Conservation (phyloP, 768 basidiomycete species). For the Lentinula aciculospora region DNA sequence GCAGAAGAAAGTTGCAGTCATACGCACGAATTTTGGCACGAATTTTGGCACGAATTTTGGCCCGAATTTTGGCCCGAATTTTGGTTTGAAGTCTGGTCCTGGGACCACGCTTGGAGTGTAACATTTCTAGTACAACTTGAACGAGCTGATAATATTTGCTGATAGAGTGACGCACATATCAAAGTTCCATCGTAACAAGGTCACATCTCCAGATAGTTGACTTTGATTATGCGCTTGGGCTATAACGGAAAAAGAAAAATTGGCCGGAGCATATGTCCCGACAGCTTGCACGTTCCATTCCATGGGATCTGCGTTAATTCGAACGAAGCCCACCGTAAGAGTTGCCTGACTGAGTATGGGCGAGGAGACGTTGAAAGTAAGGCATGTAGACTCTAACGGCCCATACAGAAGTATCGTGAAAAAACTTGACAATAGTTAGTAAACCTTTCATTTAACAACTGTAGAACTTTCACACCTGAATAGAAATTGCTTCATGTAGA, state of each 20-base stretch:
- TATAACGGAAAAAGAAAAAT: neutral
- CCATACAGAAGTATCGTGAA: neutral
- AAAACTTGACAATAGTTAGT: neutral
- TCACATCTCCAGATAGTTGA: neutral
- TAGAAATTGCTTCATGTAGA: no score
- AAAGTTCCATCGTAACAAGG: neutral
- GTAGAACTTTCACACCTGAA: no score
- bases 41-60: no score
- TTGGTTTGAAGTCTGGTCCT: no score
- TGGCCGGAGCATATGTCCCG: neutral
- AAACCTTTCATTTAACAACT: no score
- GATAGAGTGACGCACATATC: neutral
- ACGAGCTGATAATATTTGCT: neutral
- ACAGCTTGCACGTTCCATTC: neutral
- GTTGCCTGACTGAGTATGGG: neutral
- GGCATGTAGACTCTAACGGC: neutral
- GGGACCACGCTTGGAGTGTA: neutral
- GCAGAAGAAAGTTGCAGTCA: no score
- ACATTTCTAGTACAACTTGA: neutral
- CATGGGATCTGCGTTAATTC: neutral
- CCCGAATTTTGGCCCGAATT: no score
- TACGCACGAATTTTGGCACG: no score
- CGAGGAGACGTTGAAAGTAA: neutral
- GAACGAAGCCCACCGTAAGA: neutral
- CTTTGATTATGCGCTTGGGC: neutral